These are phyloP conservation scores for Omphalea diandra DNA, from an alignment of 441 rosid genomes.

Conservation along the genomic window DNA sequence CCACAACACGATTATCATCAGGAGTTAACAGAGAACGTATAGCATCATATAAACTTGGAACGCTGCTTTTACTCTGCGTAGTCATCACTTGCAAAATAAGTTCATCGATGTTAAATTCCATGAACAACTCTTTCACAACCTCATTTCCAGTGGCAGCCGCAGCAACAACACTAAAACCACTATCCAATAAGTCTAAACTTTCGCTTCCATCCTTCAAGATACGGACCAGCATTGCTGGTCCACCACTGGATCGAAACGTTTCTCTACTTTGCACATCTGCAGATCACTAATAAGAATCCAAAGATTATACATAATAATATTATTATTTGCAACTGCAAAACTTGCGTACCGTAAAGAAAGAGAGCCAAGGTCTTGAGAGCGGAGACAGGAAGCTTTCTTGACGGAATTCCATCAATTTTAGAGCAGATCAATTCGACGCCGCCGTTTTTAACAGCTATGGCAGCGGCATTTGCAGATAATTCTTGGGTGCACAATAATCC, in stretches of 20 bases:
- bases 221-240: constrained; percentile 47
- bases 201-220: constrained; percentile 44
- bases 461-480: constrained; percentile 60
- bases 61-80: constrained; percentile 35
- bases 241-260: constrained; percentile 48
- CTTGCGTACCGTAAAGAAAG: constrained; percentile 68
- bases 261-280: constrained; percentile 76
- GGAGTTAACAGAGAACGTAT: constrained; percentile 71
- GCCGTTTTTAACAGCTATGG: constrained; percentile 66
- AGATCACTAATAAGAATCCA: constrained; percentile 19
- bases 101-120: constrained; percentile 81
- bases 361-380: constrained; percentile 54
- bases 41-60: constrained; percentile 66
- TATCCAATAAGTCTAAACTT: constrained; percentile 48
- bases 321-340: no score
- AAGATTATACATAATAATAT: no score
- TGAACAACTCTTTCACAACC: constrained; percentile 67
- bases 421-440: constrained; percentile 66
- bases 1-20: constrained; percentile 91
- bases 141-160: constrained; percentile 84
- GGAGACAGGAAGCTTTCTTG: constrained; percentile 50
- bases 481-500: constrained; percentile 42
- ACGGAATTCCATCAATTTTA: no score
- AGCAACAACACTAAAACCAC: constrained; percentile 69
- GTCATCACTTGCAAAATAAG: constrained; percentile 61